Conservation (phyloP, 768 basidiomycete genomes). For the Suillus luteus region DNA sequence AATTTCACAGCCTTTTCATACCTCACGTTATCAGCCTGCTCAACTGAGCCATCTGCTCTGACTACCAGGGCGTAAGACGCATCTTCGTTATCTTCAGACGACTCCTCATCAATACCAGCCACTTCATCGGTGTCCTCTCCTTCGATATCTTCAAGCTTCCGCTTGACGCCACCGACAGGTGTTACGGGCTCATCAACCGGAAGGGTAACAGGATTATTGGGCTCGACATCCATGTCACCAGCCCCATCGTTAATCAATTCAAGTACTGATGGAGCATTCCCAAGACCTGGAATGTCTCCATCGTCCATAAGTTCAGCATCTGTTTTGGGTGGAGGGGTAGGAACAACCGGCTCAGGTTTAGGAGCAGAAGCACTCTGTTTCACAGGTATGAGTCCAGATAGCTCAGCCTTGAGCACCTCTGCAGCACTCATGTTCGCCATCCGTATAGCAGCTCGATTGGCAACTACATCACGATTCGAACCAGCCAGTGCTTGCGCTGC, state of each 20-base stretch:
- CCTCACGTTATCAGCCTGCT: conserved; percentile 93
- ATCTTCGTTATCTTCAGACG: conserved; percentile 49
- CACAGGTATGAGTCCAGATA: conserved; percentile 56
- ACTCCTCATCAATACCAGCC: conserved; percentile 34
- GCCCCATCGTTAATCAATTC: conserved; percentile 27
- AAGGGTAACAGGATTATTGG: conserved; percentile 13
- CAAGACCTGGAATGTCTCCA: conserved; percentile 37
- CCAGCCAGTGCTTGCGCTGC: conserved; percentile 78
- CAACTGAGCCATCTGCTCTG: conserved; percentile 89
- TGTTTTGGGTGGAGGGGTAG: conserved; percentile 23
- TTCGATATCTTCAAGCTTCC: conserved; percentile 45
- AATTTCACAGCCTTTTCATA: conserved; percentile 42
- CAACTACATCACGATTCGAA: conserved; percentile 88
- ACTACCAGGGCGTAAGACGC: conserved; percentile 66
- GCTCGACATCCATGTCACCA: conserved; percentile 28
- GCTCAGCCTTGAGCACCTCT: conserved; percentile 88
- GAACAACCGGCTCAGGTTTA: conserved; percentile 40
- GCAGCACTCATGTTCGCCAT: conserved; percentile 98
- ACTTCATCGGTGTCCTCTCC: conserved; percentile 41
- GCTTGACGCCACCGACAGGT: conserved; percentile 40
- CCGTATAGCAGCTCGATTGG: conserved; percentile 86
- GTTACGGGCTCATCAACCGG: conserved; percentile 25
- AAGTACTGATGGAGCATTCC: conserved; percentile 25
- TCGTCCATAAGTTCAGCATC: conserved; percentile 33
- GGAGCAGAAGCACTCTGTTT: conserved; percentile 36